Percentiles rank a stretch among this genome's conserved stretches.
Evolutionary conservation across 371 early-diverging fungal species (phyloP).

Genomic region (Rhizomucor pusillus): DNA sequence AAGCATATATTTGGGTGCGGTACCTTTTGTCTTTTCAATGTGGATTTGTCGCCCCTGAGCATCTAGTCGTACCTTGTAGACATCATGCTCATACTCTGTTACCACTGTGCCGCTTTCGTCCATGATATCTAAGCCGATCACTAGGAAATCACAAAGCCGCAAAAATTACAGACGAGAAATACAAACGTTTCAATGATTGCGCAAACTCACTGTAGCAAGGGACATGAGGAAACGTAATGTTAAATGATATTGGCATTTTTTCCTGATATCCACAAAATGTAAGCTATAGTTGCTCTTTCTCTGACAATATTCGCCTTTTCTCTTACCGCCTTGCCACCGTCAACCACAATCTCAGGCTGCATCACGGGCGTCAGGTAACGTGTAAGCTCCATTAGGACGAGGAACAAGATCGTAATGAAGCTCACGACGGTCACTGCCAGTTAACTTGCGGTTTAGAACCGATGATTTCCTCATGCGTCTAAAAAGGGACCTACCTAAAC

Average conservation of each 20-base stretch:
- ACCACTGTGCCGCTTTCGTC: slow-evolving; percentile 87
- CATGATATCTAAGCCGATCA: slow-evolving; percentile 91
- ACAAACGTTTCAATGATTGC: too few relatives aligned
- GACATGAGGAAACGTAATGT: slow-evolving; percentile 87
- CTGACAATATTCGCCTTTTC: not conserved
- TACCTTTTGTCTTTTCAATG: slow-evolving; percentile 53
- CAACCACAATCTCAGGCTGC: slow-evolving; percentile 80
- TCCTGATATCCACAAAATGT: slow-evolving; percentile 33
- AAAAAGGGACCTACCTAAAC: slow-evolving; percentile 54
- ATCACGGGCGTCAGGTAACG: slow-evolving; percentile 70
- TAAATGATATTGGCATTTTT: slow-evolving; percentile 81
- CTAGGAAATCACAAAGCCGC: slow-evolving; percentile 36
- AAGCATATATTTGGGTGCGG: not conserved
- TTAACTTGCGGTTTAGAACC: not conserved
- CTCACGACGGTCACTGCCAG: slow-evolving; percentile 75
- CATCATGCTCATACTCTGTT: slow-evolving; percentile 72
- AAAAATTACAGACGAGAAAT: too few relatives aligned
- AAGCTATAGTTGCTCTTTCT: not conserved
- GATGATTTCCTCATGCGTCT: not conserved
- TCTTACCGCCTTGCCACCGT: slow-evolving; percentile 67
- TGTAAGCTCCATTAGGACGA: slow-evolving; percentile 77
- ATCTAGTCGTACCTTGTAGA: slow-evolving; percentile 79
- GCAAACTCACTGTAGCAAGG: slow-evolving; percentile 85
- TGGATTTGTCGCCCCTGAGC: slow-evolving; percentile 64
- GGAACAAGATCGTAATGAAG: slow-evolving; percentile 62